Evolutionary conservation across 1,284 basidiomycete species (phyloP).

Genomic region (Trichosporon faecale): DNA sequence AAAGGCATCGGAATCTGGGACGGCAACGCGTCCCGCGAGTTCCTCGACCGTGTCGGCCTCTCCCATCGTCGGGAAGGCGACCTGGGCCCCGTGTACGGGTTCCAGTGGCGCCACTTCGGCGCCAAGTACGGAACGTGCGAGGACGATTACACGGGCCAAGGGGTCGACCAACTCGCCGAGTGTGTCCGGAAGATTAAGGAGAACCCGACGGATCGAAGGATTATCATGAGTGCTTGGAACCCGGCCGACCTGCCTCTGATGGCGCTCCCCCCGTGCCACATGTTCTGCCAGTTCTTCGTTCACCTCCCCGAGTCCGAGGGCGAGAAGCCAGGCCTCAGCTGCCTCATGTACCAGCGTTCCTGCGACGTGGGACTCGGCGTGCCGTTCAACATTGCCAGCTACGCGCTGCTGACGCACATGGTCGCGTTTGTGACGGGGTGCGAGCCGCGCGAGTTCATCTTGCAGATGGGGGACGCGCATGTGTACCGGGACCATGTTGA

Average conservation of each 20-base stretch:
- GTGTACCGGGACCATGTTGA: constrained; percentile 92
- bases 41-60: constrained; percentile 79
- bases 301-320: constrained; percentile 61
- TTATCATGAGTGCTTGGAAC: constrained; percentile 96
- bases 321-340: constrained; percentile 71
- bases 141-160: constrained; percentile 76
- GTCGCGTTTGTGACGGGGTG: constrained; percentile 86
- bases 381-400: constrained; percentile 98
- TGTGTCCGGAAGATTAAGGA: constrained; percentile 89
- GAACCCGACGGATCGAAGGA: constrained; percentile 91
- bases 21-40: constrained; percentile 86
- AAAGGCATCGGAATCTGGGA: constrained; percentile 97
- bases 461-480: constrained; percentile 94
- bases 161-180: constrained; percentile 87
- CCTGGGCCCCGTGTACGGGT: constrained; percentile 94
- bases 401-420: constrained; percentile 95
- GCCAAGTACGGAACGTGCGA: constrained; percentile 82
- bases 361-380: constrained; percentile 95
- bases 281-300: constrained; percentile 99
- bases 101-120: constrained; percentile 98
- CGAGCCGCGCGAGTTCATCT: constrained; percentile 80
- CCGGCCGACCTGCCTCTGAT: constrained; percentile 86
- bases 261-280: constrained; percentile 97
- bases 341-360: constrained; percentile 97
- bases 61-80: constrained; percentile 84